Percentiles rank a stretch among this genome's conserved stretches.
These are phyloP conservation scores for Bruguiera parviflora DNA, from an alignment of 345 rosid genomes.

Conservation along the genomic window DNA sequence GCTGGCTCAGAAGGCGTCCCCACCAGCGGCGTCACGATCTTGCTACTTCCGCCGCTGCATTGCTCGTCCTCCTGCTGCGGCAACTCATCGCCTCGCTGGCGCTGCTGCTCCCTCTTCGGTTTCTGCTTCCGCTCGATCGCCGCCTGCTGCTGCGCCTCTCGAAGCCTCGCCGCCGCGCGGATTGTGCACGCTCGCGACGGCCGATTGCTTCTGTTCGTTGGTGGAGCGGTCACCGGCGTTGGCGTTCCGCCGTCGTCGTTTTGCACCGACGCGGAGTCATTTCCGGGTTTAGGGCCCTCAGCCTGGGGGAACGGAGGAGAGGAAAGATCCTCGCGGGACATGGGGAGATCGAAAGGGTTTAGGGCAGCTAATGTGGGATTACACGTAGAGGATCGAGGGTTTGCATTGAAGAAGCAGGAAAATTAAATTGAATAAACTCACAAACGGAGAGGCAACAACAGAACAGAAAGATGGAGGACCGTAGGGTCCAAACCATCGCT, in stretches of 20 bases:
- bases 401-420: constrained; percentile 24
- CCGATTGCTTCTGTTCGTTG: constrained; percentile 54
- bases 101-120: constrained; percentile 45
- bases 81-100: constrained; percentile 30
- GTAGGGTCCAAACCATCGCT: constrained; percentile 27
- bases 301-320: constrained; percentile 33
- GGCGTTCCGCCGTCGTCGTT: constrained; percentile 17
- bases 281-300: constrained; percentile 27
- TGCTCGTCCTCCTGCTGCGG: constrained; percentile 36
- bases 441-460: background rate
- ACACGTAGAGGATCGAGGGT: constrained; percentile 31
- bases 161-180: constrained; percentile 72
- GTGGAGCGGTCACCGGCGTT: constrained; percentile 20
- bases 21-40: constrained; percentile 73
- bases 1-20: constrained; percentile 62
- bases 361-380: constrained; percentile 34
- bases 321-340: constrained; percentile 48
- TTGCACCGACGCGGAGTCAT: constrained; percentile 20
- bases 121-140: constrained; percentile 57
- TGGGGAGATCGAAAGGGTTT: constrained; percentile 47
- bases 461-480: constrained; percentile 17
- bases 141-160: constrained; percentile 52
- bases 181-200: constrained; percentile 97
- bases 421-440: constrained; percentile 5
- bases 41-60: constrained; percentile 48